These are phyloP conservation scores for Spathaspora sp. DNA, from an alignment of 1,139 yeast species.

Conservation along the genomic window DNA sequence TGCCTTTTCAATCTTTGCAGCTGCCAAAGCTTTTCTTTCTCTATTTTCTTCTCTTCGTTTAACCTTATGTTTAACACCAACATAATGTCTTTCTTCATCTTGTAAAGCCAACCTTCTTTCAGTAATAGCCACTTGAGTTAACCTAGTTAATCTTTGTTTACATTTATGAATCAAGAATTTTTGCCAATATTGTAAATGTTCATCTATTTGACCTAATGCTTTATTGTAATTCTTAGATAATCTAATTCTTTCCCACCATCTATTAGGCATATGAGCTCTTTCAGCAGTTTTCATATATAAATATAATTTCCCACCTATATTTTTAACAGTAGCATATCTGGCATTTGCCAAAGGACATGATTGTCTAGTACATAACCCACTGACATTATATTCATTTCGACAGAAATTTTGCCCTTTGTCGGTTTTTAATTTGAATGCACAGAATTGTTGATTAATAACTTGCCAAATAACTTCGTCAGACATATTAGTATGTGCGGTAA, in stretches of 20 bases:
- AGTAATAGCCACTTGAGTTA: slow-evolving; percentile 95
- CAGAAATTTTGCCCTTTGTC: slow-evolving; percentile 81
- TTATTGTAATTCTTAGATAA: slow-evolving; percentile 83
- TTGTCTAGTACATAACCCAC: slow-evolving; percentile 88
- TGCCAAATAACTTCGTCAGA: slow-evolving; percentile 81
- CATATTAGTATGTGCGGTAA: slow-evolving; percentile 19
- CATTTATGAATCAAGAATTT: slow-evolving; percentile 88
- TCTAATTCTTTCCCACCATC: slow-evolving; percentile 91
- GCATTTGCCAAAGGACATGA: slow-evolving; percentile 97
- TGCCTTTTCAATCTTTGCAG: slow-evolving; percentile 94
- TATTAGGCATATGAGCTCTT: slow-evolving; percentile 92
- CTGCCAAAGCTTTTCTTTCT: slow-evolving; percentile 93
- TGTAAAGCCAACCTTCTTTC: slow-evolving; percentile 89
- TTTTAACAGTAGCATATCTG: slow-evolving; percentile 91
- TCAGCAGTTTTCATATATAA: slow-evolving; percentile 97
- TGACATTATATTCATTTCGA: slow-evolving; percentile 83
- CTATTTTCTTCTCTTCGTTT: slow-evolving; percentile 91
- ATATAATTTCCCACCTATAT: slow-evolving; percentile 82
- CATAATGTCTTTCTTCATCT: slow-evolving; percentile 90
- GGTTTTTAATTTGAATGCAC: slow-evolving; percentile 83
- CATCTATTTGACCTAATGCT: slow-evolving; percentile 87
- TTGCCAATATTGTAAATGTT: slow-evolving; percentile 88
- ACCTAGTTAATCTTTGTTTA: slow-evolving; percentile 90
- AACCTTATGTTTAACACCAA: slow-evolving; percentile 90
- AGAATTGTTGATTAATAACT: slow-evolving; percentile 84